These are phyloP conservation scores for Oenanthe javanica DNA, from an alignment of 140 eudicot species.

Conservation along the genomic window DNA sequence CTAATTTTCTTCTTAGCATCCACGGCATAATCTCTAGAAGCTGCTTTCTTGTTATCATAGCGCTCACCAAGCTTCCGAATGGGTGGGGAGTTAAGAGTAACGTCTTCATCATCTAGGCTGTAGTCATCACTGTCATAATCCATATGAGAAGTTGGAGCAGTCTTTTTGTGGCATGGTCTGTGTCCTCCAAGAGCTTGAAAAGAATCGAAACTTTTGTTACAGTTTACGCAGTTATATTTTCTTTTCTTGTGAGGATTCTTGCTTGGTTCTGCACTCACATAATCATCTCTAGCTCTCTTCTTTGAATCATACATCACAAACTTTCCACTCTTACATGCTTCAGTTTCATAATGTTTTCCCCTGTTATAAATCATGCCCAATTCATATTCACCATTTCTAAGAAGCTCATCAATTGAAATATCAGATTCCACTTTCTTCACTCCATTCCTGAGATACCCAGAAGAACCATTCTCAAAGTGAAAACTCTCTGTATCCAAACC, in stretches of 20 bases:
- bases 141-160: conserved; percentile 18
- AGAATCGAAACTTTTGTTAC: conserved; percentile 65
- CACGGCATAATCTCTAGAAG: conserved; percentile 7
- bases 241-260: conserved; percentile 33
- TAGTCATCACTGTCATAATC: conserved; percentile 35
- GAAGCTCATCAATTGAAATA: conserved; percentile 43
- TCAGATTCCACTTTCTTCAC: conserved; percentile 68
- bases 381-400: conserved; percentile 24
- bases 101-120: conserved; percentile 22
- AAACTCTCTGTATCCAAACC: conserved; percentile 24
- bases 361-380: conserved; percentile 7
- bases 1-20: conserved; percentile 32
- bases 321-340: background rate
- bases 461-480: conserved; percentile 44
- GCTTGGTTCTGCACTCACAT: conserved; percentile 6
- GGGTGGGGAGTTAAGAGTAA: conserved; percentile 2
- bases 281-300: conserved; percentile 35
- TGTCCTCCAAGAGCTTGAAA: conserved; percentile 96
- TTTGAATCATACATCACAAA: conserved; percentile 17
- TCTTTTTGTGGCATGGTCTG: conserved; percentile 66
- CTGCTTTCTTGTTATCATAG: conserved; percentile 14
- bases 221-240: conserved; percentile 70
- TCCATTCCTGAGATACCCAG: conserved; percentile 53
- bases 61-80: background rate
- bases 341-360: conserved; percentile 9